Conservation (phyloP, 169 alveolate genomes). For the Plasmodium ovale region DNA sequence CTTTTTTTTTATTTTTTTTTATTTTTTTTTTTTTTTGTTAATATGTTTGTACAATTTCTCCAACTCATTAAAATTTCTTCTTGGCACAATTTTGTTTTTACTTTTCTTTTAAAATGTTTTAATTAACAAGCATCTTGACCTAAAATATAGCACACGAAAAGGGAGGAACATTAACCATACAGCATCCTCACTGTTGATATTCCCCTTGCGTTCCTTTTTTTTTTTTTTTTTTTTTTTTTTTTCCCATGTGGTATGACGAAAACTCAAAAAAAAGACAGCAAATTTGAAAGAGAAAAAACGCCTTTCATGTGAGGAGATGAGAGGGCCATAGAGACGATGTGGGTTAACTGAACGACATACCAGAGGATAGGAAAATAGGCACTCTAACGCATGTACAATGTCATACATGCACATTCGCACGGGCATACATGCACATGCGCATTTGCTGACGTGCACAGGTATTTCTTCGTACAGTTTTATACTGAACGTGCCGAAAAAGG, state of each 20-base stretch:
- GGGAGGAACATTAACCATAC: background rate
- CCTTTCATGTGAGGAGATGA: too few species aligned
- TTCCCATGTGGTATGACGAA: too few species aligned
- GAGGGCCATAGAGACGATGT: too few species aligned
- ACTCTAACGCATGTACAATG: too few species aligned
- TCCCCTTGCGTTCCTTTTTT: background rate
- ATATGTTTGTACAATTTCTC: too few species aligned
- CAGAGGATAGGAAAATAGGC: too few species aligned
- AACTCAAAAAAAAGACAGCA: too few species aligned
- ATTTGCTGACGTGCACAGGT: background rate
- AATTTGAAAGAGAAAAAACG: too few species aligned
- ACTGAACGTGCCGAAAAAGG: background rate
- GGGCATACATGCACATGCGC: background rate
- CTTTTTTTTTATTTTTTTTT: conserved; percentile 8
- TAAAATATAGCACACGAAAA: background rate
- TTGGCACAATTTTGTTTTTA: background rate
- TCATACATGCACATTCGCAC: background rate
- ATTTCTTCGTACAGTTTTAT: background rate
- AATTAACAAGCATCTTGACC: background rate
- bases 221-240: background rate
- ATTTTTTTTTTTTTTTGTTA: background rate
- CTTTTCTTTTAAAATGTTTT: background rate
- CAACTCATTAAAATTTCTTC: too few species aligned
- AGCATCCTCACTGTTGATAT: too few species aligned
- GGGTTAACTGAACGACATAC: too few species aligned